Percentiles rank a stretch among this genome's conserved stretches.
Evolutionary conservation across 108 stramenopile genomes (phyloP).

Genomic region (Nitzschia inconspicua): DNA sequence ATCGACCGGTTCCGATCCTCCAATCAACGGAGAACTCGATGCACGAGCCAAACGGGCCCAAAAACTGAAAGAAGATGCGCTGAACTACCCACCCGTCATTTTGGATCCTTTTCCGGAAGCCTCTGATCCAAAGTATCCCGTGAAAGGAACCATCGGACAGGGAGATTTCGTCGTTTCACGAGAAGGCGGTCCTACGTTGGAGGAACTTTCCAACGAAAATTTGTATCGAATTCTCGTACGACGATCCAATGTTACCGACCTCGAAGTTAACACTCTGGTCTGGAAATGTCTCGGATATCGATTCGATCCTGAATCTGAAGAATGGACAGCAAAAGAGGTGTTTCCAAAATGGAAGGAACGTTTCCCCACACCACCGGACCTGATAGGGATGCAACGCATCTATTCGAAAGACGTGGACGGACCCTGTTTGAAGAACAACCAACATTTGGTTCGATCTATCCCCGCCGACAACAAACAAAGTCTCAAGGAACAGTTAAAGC

Average conservation of each 20-base stretch:
- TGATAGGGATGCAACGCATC: constrained; percentile 87
- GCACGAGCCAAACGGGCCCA: no score
- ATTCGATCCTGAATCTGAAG: constrained; percentile 46
- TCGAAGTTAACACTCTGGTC: constrained; percentile 87
- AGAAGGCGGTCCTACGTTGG: constrained; percentile 54
- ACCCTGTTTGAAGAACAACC: constrained; percentile 74
- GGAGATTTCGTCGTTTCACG: constrained; percentile 64
- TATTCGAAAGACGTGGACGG: constrained; percentile 85
- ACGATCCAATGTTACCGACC: constrained; percentile 49
- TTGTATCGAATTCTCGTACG: constrained; percentile 63
- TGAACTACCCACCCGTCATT: constrained; percentile 18
- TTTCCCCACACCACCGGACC: constrained; percentile 88
- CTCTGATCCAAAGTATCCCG: constrained; percentile 64
- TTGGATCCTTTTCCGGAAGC: constrained; percentile 66
- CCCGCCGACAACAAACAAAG: constrained; percentile 82
- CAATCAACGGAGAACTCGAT: no score
- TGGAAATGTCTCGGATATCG: constrained; percentile 96
- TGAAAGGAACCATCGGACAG: constrained; percentile 31
- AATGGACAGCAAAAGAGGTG: constrained; percentile 58
- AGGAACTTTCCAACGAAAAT: constrained; percentile 83
- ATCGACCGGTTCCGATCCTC: no score
- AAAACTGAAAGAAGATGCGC: no score
- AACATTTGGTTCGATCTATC: constrained; percentile 66
- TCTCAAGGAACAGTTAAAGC: constrained; percentile 69
- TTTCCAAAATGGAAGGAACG: constrained; percentile 91